Percentiles rank a stretch among this genome's conserved stretches.
Conservation (phyloP, 164 flowering plant genomes). For the Amborella trichopoda region DNA sequence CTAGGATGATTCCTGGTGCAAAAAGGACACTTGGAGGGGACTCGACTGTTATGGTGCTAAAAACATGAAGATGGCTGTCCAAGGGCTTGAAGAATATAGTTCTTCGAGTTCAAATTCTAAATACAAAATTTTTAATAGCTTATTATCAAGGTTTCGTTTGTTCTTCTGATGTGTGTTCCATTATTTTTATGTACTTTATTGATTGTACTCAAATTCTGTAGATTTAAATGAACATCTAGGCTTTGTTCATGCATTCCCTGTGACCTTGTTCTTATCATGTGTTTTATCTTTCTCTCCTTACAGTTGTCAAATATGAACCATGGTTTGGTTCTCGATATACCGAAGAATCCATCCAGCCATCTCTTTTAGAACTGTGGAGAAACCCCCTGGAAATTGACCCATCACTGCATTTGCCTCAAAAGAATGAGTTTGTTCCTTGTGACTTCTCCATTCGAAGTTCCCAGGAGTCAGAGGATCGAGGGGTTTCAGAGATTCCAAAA, state of each 20-base stretch:
- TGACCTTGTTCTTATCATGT: neutral
- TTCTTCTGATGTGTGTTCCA: neutral
- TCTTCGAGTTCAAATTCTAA: no score
- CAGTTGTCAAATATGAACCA: constrained; percentile 68
- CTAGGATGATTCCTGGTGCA: no score
- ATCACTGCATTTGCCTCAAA: constrained; percentile 62
- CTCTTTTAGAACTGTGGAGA: constrained; percentile 59
- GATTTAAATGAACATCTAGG: no score
- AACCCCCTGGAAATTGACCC: constrained; percentile 60
- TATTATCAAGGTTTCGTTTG: neutral
- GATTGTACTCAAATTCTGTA: no score
- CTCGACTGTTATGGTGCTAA: no score
- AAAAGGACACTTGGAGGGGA: no score
- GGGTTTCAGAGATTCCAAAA: constrained; percentile 27
- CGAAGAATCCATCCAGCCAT: constrained; percentile 61
- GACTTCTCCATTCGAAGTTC: constrained; percentile 67
- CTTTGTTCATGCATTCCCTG: no score
- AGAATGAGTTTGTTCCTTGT: constrained; percentile 80
- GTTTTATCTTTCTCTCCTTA: constrained; percentile 1
- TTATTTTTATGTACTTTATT: no score
- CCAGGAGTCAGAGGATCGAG: constrained; percentile 7
- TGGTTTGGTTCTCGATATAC: constrained; percentile 83
- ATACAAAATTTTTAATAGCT: no score
- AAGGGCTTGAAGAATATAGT: no score
- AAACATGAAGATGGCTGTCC: no score